Evolutionary conservation across 129 eudicot genomes (phyloP).

Genomic region (Lactuca saligna): DNA sequence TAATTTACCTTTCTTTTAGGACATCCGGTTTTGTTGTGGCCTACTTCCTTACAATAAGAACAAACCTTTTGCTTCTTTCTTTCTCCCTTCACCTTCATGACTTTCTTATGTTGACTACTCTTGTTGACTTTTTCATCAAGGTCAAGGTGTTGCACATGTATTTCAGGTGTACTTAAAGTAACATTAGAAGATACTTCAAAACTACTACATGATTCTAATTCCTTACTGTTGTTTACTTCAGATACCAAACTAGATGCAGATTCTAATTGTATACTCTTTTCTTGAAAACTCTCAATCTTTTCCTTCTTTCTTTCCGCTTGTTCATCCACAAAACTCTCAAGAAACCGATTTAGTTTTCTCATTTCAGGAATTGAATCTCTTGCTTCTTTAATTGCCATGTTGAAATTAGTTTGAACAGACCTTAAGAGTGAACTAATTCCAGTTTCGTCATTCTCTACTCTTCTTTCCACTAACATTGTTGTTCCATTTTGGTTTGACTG

Average conservation of each 20-base stretch:
- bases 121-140: not conserved
- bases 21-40: slow-evolving; percentile 30
- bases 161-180: not conserved
- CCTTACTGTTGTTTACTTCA: not conserved
- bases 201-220: not conserved
- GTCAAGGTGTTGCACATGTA: not conserved
- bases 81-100: slow-evolving; percentile 6
- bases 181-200: not conserved
- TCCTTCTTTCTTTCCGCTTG: slow-evolving; percentile 16
- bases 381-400: slow-evolving; percentile 26
- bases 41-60: slow-evolving; percentile 28
- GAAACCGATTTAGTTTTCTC: slow-evolving; percentile 19
- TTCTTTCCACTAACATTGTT: not conserved
- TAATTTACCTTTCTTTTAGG: slow-evolving; percentile 34
- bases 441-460: slow-evolving; percentile 6
- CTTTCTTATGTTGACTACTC: not conserved
- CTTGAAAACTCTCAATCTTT: not conserved
- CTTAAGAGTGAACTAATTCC: slow-evolving; percentile 1
- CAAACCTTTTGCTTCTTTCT: slow-evolving; percentile 27
- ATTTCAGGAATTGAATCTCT: slow-evolving; percentile 20
- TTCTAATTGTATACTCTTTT: not conserved
- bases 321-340: slow-evolving; percentile 22
- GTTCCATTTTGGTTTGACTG: slow-evolving; percentile 1
- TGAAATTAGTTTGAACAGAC: slow-evolving; percentile 15
- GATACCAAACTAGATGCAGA: slow-evolving; percentile 11